These are phyloP conservation scores for Viola pubescens DNA, from an alignment of 441 rosid species.

Conservation along the genomic window DNA sequence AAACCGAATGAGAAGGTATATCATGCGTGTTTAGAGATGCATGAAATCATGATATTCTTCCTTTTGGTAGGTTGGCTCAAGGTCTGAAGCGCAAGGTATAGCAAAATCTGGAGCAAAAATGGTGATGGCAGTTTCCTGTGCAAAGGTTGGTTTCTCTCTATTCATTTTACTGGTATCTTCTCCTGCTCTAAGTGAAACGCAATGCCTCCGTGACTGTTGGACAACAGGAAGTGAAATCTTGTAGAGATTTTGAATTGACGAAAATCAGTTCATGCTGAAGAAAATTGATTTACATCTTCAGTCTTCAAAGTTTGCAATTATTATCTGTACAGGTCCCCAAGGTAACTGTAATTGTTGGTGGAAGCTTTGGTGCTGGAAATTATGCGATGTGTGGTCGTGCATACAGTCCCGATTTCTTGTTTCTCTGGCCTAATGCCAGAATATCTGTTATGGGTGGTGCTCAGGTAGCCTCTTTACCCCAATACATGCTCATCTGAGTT, in stretches of 20 bases:
- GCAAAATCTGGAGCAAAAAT: constrained; percentile 98
- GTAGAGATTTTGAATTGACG: background rate
- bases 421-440: constrained; percentile 94
- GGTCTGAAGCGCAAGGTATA: constrained; percentile 93
- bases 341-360: constrained; percentile 80
- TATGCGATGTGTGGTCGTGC: constrained; percentile 99
- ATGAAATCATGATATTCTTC: background rate
- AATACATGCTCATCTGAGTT: background rate
- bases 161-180: background rate
- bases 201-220: too few species aligned
- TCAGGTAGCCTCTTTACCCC: constrained; percentile 46
- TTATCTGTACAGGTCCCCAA: constrained; percentile 63
- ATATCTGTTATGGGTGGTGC: constrained; percentile 96
- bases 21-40: too few species aligned
- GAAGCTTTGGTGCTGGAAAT: constrained; percentile 98
- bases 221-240: background rate
- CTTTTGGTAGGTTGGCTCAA: constrained; percentile 74
- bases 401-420: constrained; percentile 79
- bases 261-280: background rate
- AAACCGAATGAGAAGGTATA: background rate
- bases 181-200: too few species aligned
- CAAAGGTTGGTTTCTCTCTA: constrained; percentile 48
- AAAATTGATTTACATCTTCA: background rate
- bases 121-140: constrained; percentile 99
- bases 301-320: constrained; percentile 1